These are phyloP conservation scores for Gentiana straminea DNA, from an alignment of 257 asterid genomes.

Conservation along the genomic window DNA sequence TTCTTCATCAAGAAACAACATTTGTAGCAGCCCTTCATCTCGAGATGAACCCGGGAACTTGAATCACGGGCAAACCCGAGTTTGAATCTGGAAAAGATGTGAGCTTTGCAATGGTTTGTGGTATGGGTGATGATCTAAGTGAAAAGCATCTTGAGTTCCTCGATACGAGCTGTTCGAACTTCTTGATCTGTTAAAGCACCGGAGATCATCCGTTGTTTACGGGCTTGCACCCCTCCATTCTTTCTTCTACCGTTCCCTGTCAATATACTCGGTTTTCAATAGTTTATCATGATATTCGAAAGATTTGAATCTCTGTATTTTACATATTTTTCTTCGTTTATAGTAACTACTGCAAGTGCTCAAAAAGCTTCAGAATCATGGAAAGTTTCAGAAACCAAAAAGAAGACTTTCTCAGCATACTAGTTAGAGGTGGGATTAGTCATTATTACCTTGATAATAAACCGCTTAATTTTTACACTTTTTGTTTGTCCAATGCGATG, in stretches of 20 bases:
- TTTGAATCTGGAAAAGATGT: too few relatives aligned
- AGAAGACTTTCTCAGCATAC: too few relatives aligned
- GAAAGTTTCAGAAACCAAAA: too few relatives aligned
- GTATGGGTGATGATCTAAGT: constrained; percentile 27
- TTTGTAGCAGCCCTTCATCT: too few relatives aligned
- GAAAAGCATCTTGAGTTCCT: constrained; percentile 92
- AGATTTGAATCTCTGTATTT: too few relatives aligned
- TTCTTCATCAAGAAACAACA: too few relatives aligned
- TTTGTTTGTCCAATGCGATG: constrained; percentile 97
- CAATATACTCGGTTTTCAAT: neutral
- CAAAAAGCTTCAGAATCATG: too few relatives aligned
- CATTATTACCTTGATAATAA: constrained; percentile 62
- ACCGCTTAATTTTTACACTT: constrained; percentile 61
- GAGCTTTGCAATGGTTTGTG: too few relatives aligned
- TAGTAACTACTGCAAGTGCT: too few relatives aligned
- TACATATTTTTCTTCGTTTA: too few relatives aligned
- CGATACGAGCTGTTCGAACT: constrained; percentile 86
- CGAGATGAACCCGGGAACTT: neutral
- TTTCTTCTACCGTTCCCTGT: constrained; percentile 92
- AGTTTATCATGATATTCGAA: too few relatives aligned
- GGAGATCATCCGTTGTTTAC: constrained; percentile 84
- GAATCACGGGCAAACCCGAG: neutral
- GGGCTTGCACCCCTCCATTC: constrained; percentile 94
- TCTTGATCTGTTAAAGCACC: constrained; percentile 97
- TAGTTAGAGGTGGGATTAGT: neutral